Conservation (phyloP, 2,329 filamentous ascomycete genomes). For the Magnaporthiopsis incrustans region DNA sequence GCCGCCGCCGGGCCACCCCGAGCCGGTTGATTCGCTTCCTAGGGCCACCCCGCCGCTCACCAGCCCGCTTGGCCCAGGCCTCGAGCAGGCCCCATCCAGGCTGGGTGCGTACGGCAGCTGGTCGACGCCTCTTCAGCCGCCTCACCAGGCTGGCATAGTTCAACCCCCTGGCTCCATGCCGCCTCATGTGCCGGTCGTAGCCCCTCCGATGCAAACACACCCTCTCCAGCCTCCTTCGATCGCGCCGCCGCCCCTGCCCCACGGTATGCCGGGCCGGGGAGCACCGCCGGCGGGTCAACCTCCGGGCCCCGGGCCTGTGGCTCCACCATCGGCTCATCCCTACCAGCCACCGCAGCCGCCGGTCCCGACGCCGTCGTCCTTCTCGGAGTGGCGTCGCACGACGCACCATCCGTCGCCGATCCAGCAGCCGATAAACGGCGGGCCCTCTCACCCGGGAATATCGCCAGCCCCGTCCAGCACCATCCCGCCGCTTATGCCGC, state of each 20-base stretch:
- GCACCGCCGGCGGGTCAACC: slow-evolving; percentile 16
- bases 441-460: slow-evolving; percentile 16
- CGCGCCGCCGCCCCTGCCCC: slow-evolving; percentile 6
- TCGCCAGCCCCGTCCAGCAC: slow-evolving; percentile 12
- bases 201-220: slow-evolving; percentile 5
- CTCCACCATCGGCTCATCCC: slow-evolving; percentile 24
- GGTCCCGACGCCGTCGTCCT: slow-evolving; percentile 22
- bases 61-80: slow-evolving; percentile 1
- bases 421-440: slow-evolving; percentile 38
- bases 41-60: slow-evolving; percentile 1
- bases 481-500: slow-evolving; percentile 19
- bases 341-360: slow-evolving; percentile 26
- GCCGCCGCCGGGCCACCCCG: slow-evolving; percentile 11
- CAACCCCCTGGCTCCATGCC: slow-evolving; percentile 8
- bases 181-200: slow-evolving; percentile 6
- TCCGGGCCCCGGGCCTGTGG: slow-evolving; percentile 1
- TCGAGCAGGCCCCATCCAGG: slow-evolving; percentile 2
- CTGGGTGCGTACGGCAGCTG: slow-evolving; percentile 1
- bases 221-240: slow-evolving; percentile 12
- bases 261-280: slow-evolving; percentile 12
- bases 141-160: slow-evolving; percentile 5
- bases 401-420: slow-evolving; percentile 36
- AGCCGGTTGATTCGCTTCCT: slow-evolving; percentile 1
- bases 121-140: slow-evolving; percentile 1
- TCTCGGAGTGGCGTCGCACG: slow-evolving; percentile 42